A percentile compares a stretch with the other conserved stretches of the same genome.
Conservation (phyloP, 2,329 filamentous ascomycete species). For the Phialophora chinensis region DNA sequence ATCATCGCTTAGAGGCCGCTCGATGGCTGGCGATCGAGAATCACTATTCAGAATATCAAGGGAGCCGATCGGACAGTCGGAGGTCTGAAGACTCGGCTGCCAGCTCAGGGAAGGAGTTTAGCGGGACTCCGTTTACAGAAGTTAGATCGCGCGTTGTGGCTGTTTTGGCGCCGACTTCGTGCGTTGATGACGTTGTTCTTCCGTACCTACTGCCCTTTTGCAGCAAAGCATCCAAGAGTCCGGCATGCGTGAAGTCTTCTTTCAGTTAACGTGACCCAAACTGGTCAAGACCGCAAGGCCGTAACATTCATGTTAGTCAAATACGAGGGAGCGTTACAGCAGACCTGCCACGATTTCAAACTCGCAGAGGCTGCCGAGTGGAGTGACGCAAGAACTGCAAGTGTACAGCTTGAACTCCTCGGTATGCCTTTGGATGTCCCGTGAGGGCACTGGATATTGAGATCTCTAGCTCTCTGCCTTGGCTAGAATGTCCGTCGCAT, state of each 20-base stretch:
- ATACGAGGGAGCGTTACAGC: slow-evolving; percentile 12
- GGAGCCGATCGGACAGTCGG: neutral
- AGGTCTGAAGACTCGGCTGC: slow-evolving; percentile 3
- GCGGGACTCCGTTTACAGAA: slow-evolving; percentile 12
- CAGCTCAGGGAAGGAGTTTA: slow-evolving; percentile 5
- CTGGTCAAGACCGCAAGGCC: neutral
- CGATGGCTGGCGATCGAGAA: no score
- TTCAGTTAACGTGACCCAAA: slow-evolving; percentile 6
- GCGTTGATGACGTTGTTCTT: slow-evolving; percentile 17
- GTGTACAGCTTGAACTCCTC: neutral
- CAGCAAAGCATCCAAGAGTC: slow-evolving; percentile 4
- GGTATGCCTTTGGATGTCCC: neutral
- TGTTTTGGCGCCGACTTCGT: neutral
- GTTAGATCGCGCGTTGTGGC: slow-evolving; percentile 12
- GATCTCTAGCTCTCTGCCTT: neutral
- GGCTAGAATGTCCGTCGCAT: neutral
- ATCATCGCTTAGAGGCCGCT: neutral
- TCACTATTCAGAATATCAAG: neutral
- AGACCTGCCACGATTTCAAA: neutral
- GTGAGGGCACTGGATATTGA: neutral
- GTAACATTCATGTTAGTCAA: slow-evolving; percentile 2
- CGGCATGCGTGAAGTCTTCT: slow-evolving; percentile 13
- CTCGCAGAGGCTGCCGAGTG: neutral
- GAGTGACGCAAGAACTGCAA: neutral
- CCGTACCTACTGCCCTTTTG: slow-evolving; percentile 8